A percentile compares a stretch with the other conserved stretches of the same genome.
Evolutionary conservation across 768 basidiomycete genomes (phyloP).

Genomic region (Russula virescens): DNA sequence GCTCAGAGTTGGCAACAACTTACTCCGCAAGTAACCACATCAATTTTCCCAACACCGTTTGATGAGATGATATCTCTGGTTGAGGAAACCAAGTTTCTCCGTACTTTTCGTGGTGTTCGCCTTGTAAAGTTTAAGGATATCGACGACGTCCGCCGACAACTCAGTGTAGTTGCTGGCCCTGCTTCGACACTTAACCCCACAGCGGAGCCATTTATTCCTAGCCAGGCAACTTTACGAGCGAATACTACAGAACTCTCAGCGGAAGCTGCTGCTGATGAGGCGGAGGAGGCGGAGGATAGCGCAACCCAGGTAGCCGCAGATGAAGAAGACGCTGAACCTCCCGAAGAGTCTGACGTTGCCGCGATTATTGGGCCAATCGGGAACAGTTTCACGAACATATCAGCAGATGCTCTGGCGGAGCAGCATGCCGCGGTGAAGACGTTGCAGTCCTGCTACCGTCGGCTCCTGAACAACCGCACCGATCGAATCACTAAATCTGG

Average conservation of each 20-base stretch:
- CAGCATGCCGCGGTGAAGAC: slow-evolving; percentile 8
- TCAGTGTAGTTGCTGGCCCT: slow-evolving; percentile 10
- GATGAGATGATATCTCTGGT: slow-evolving; percentile 18
- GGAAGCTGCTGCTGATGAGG: background rate
- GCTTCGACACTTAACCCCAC: slow-evolving; percentile 6
- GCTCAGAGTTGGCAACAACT: slow-evolving; percentile 1
- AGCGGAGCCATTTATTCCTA: slow-evolving; percentile 12
- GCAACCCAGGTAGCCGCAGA: background rate
- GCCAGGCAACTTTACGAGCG: background rate
- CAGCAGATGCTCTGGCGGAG: background rate
- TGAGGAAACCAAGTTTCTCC: background rate
- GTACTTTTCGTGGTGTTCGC: background rate
- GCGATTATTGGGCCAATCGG: slow-evolving; percentile 13
- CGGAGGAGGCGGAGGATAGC: slow-evolving; percentile 3
- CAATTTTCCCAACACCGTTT: slow-evolving; percentile 8
- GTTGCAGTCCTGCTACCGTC: slow-evolving; percentile 10
- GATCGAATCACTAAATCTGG: slow-evolving; percentile 6
- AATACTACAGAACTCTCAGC: background rate
- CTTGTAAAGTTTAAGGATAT: slow-evolving; percentile 9
- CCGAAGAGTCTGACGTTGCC: background rate
- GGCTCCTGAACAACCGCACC: slow-evolving; percentile 2
- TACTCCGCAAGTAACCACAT: background rate
- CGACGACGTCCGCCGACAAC: slow-evolving; percentile 8
- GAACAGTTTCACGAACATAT: background rate
- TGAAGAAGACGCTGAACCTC: slow-evolving; percentile 15